Conservation (phyloP, 2,329 filamentous ascomycete genomes). For the Plenodomus biglobosus region DNA sequence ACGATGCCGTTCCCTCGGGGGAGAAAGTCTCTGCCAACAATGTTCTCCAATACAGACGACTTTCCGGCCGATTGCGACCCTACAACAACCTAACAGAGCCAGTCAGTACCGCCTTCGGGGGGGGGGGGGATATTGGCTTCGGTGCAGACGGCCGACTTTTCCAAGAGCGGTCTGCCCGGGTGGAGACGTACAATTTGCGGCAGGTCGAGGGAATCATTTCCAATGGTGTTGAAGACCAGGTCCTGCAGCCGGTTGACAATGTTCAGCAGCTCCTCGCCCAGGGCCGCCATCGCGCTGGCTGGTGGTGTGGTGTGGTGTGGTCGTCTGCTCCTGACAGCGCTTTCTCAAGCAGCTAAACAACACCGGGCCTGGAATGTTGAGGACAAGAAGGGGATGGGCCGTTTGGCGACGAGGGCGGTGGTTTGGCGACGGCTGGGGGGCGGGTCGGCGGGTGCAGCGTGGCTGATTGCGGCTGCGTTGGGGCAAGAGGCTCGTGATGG, state of each 20-base stretch:
- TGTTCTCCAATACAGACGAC: constrained; percentile 97
- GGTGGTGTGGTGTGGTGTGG: constrained; percentile 9
- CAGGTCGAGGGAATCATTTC: constrained; percentile 94
- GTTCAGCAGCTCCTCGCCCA: constrained; percentile 91
- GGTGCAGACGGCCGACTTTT: constrained; percentile 6
- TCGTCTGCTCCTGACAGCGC: neutral
- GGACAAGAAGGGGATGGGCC: constrained; percentile 7
- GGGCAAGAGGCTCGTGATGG: constrained; percentile 29
- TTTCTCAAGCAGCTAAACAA: constrained; percentile 31
- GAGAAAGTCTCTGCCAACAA: constrained; percentile 95
- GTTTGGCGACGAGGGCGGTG: constrained; percentile 6
- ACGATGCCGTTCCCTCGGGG: constrained; percentile 96
- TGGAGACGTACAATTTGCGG: constrained; percentile 94
- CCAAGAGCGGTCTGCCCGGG: constrained; percentile 10
- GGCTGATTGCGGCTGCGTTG: constrained; percentile 15
- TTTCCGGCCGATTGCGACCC: constrained; percentile 98
- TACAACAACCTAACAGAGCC: constrained; percentile 77
- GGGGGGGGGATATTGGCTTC: neutral
- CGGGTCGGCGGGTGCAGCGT: constrained; percentile 6
- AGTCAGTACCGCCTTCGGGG: constrained; percentile 7
- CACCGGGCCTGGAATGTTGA: constrained; percentile 8
- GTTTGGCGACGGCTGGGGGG: constrained; percentile 5
- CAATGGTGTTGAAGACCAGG: constrained; percentile 98
- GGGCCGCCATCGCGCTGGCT: constrained; percentile 71
- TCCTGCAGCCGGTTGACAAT: constrained; percentile 99